Conservation (phyloP, 176 grass and related monocot species). For the Musa itinerans region DNA sequence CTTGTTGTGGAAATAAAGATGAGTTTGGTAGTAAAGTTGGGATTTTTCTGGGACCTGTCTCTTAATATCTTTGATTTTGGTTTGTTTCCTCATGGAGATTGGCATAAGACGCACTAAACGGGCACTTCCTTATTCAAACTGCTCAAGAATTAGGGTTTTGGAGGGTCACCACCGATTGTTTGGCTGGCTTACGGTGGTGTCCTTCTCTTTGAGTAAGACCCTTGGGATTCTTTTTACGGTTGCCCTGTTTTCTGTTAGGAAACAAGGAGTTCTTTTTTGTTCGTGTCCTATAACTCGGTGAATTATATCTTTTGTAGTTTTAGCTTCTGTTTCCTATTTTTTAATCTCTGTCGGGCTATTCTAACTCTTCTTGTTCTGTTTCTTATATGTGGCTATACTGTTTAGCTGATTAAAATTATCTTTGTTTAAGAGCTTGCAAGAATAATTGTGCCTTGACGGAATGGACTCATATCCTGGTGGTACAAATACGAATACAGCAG, state of each 20-base stretch:
- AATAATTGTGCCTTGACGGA: background rate
- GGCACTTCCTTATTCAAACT: background rate
- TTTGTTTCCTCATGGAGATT: background rate
- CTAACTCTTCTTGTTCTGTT: background rate
- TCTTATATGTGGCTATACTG: background rate
- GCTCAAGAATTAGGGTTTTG: background rate
- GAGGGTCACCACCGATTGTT: background rate
- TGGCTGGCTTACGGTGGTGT: background rate
- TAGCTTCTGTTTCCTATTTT: no score
- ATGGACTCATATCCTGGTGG: background rate
- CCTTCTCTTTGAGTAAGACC: background rate
- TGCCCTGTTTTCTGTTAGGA: background rate
- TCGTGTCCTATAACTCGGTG: no score
- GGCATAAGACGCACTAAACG: background rate
- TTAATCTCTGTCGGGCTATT: background rate
- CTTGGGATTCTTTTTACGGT: background rate
- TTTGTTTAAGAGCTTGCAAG: background rate
- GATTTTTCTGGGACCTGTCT: background rate
- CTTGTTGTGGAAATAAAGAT: background rate
- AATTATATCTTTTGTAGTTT: no score
- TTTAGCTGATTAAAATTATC: background rate
- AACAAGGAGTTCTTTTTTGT: no score
- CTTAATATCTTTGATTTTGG: background rate
- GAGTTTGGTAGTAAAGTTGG: background rate
- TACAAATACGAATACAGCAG: constrained; percentile 5